Conservation (phyloP, 345 rosid genomes). For the Mallotus nudiflorus region DNA sequence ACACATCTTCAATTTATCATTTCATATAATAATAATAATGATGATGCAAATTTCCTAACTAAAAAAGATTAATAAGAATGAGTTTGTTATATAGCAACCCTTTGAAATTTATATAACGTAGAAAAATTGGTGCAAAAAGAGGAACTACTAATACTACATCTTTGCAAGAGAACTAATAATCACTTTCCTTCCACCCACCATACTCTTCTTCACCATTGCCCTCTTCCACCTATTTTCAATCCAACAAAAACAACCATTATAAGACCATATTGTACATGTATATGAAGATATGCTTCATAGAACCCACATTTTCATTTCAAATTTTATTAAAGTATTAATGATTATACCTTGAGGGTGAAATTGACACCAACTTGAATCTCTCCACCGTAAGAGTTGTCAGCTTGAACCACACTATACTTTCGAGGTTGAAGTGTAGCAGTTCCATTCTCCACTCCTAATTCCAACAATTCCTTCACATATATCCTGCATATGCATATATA, state of each 20-base stretch:
- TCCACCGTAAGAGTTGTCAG: constrained; percentile 53
- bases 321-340: too few species aligned
- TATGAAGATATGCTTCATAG: too few species aligned
- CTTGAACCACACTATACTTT: constrained; percentile 52
- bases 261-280: too few species aligned
- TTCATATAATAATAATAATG: too few species aligned
- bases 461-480: constrained; percentile 68
- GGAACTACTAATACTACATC: too few species aligned
- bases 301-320: too few species aligned
- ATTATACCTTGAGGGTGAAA: constrained; percentile 48
- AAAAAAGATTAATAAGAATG: too few species aligned
- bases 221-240: constrained; percentile 35
- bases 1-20: too few species aligned
- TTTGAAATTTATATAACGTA: neutral
- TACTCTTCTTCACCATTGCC: constrained; percentile 35
- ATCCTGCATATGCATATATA: constrained; percentile 44
- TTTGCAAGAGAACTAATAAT: too few species aligned
- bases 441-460: constrained; percentile 76
- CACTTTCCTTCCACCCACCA: constrained; percentile 87
- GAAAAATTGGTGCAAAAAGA: neutral
- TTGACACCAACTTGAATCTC: constrained; percentile 70
- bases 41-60: too few species aligned
- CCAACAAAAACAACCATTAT: constrained; percentile 1
- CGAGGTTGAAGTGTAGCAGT: constrained; percentile 53
- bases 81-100: neutral